Percentiles rank a stretch among this genome's conserved stretches.
Evolutionary conservation across 140 eudicot species (phyloP).

Genomic region (Oenanthe javanica): DNA sequence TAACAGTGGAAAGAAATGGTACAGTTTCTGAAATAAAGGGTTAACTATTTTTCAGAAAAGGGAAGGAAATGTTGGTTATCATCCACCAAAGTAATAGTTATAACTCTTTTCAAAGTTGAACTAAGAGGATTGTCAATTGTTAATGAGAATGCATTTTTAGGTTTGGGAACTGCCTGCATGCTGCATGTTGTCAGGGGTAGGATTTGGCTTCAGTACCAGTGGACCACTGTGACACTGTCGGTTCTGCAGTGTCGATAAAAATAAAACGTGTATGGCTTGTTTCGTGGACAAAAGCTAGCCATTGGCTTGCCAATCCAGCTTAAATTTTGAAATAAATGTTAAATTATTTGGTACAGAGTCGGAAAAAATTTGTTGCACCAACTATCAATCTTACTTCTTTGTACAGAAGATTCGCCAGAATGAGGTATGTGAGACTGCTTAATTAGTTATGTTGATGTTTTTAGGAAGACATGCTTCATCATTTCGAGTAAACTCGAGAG

Average conservation of each 20-base stretch:
- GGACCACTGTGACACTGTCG: too few species aligned
- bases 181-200: not conserved
- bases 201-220: not conserved
- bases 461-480: too few species aligned
- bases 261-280: not conserved
- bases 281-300: not conserved
- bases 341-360: not conserved
- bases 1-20: not conserved
- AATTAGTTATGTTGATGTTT: too few species aligned
- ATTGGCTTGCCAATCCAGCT: too few species aligned
- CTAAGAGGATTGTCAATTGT: not conserved
- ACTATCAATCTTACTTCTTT: too few species aligned
- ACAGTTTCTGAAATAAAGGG: too few species aligned
- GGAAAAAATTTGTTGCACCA: too few species aligned
- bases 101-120: too few species aligned
- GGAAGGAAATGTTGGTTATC: not conserved
- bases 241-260: not conserved
- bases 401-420: not conserved
- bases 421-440: too few species aligned
- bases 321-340: not conserved
- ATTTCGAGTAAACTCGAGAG: too few species aligned
- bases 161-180: not conserved
- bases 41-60: too few species aligned
- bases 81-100: too few species aligned
- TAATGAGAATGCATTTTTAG: not conserved